Percentiles rank a stretch among this genome's conserved stretches.
These are phyloP conservation scores for Phytophthora chlamydospora DNA, from an alignment of 352 stramenopile species.

Conservation along the genomic window DNA sequence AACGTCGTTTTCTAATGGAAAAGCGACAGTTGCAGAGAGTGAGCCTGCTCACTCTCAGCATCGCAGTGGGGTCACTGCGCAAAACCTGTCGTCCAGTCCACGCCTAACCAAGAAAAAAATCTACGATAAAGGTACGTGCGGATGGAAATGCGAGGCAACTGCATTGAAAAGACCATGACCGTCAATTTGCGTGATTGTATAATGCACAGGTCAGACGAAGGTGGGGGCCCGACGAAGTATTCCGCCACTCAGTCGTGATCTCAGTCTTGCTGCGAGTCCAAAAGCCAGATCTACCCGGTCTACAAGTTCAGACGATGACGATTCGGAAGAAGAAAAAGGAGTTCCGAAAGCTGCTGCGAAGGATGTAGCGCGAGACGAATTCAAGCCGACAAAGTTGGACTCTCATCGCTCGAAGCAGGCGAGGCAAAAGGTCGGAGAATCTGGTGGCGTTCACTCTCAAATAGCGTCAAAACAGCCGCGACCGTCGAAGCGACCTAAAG, in stretches of 20 bases:
- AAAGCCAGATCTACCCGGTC: conserved; percentile 2
- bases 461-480: neutral
- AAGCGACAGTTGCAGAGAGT: neutral
- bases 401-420: neutral
- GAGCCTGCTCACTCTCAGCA: neutral
- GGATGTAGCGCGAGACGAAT: neutral
- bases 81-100: too few species aligned
- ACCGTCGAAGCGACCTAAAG: neutral
- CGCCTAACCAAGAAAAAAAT: conserved; percentile 7
- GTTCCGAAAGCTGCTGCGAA: conserved; percentile 8
- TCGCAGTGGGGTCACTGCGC: too few species aligned
- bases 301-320: conserved; percentile 5
- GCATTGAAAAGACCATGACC: neutral
- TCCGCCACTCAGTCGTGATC: conserved; percentile 6
- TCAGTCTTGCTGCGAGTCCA: conserved; percentile 11
- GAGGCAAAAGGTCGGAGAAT: neutral
- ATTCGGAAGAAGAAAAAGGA: conserved; percentile 29
- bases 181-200: neutral
- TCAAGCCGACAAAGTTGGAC: neutral
- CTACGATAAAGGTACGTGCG: conserved; percentile 13
- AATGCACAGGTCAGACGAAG: conserved; percentile 8
- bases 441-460: neutral
- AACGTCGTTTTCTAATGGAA: neutral
- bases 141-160: neutral
- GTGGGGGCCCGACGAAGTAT: conserved; percentile 17